These are phyloP conservation scores for Amauroascus verrucosus DNA, from an alignment of 2,329 filamentous ascomycete genomes.

Conservation along the genomic window DNA sequence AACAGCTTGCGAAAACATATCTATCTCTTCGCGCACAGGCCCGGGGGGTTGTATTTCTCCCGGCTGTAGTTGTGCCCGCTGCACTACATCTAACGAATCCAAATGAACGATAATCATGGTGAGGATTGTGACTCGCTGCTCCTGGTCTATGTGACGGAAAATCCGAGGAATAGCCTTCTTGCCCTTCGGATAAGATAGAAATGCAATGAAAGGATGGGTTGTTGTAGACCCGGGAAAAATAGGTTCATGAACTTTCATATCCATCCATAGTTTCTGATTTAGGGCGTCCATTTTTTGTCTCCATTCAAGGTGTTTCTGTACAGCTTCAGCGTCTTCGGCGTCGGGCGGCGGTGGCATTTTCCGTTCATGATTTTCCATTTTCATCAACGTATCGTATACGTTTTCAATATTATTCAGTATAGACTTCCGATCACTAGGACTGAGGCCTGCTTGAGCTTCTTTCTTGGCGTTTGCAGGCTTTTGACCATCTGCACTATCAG, in stretches of 20 bases:
- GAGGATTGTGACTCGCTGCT: slow-evolving; percentile 83
- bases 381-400: slow-evolving; percentile 81
- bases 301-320: slow-evolving; percentile 72
- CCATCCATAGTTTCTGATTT: slow-evolving; percentile 71
- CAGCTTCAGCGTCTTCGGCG: slow-evolving; percentile 56
- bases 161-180: slow-evolving; percentile 93
- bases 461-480: slow-evolving; percentile 39
- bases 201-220: slow-evolving; percentile 86
- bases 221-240: slow-evolving; percentile 61
- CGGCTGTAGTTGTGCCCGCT: slow-evolving; percentile 62
- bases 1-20: slow-evolving; percentile 77
- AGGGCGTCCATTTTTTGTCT: slow-evolving; percentile 58
- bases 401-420: slow-evolving; percentile 78
- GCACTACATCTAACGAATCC: slow-evolving; percentile 82
- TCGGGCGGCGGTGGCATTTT: slow-evolving; percentile 60
- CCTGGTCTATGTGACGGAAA: slow-evolving; percentile 83
- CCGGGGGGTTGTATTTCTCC: slow-evolving; percentile 65
- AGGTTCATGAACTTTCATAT: slow-evolving; percentile 85
- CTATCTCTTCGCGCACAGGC: slow-evolving; percentile 78
- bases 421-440: slow-evolving; percentile 64
- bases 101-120: slow-evolving; percentile 94
- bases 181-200: slow-evolving; percentile 87
- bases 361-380: slow-evolving; percentile 85
- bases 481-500: slow-evolving; percentile 55
- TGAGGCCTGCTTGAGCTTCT: slow-evolving; percentile 40